Evolutionary conservation across 1,284 basidiomycete genomes (phyloP).

Genomic region (Tetrapyrgos nigripes): DNA sequence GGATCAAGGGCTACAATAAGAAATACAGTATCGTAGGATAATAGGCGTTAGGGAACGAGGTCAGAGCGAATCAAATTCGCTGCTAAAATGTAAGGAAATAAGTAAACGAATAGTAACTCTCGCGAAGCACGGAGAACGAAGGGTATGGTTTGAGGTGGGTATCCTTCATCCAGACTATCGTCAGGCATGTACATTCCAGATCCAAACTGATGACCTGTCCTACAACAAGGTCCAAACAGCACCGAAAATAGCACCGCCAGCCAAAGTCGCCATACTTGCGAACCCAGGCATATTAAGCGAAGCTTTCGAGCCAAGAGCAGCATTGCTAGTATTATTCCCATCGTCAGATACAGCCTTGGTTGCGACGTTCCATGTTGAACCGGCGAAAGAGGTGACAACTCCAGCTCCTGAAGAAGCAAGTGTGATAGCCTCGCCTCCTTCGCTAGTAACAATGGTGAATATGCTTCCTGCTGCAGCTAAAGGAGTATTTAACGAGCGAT

Average conservation of each 20-base stretch:
- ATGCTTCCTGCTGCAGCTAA: slow-evolving; percentile 4
- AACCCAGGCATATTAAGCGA: slow-evolving; percentile 37
- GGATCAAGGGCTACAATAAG: too few species aligned
- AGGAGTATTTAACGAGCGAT: neutral
- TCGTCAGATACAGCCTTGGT: slow-evolving; percentile 1
- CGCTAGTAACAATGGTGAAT: slow-evolving; percentile 10
- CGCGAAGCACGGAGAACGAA: too few species aligned
- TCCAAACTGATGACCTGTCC: too few species aligned
- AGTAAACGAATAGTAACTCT: too few species aligned
- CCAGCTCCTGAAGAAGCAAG: slow-evolving; percentile 9
- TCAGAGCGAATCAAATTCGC: too few species aligned
- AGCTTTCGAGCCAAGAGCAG: slow-evolving; percentile 21
- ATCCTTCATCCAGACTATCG: too few species aligned
- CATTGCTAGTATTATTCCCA: neutral
- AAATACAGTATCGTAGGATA: too few species aligned
- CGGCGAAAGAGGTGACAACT: slow-evolving; percentile 10
- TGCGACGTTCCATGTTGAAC: slow-evolving; percentile 4
- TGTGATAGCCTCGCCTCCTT: slow-evolving; percentile 13
- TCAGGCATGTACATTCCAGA: too few species aligned
- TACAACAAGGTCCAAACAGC: slow-evolving; percentile 10
- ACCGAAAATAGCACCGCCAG: slow-evolving; percentile 39
- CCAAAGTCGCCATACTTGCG: slow-evolving; percentile 47
- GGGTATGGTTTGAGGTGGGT: too few species aligned
- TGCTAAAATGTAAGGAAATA: too few species aligned
- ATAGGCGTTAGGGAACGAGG: too few species aligned